Base-by-base conservation (phyloP, 1,284 basidiomycete genomes). In the Fomes fomentarius region DNA sequence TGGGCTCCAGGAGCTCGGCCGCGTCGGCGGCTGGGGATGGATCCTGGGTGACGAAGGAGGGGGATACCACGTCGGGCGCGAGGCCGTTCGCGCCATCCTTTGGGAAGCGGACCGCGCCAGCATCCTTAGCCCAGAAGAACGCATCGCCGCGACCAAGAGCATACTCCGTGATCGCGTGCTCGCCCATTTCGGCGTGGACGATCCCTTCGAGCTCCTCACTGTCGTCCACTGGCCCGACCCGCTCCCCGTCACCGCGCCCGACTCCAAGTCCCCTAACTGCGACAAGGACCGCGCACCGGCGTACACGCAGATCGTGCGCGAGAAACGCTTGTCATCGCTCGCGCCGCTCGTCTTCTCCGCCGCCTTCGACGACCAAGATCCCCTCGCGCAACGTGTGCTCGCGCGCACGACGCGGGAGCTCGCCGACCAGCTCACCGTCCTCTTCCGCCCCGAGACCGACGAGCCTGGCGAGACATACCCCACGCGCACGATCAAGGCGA, bases 1-100 rank as follows among this genome's bases (percentile, higher is more conserved):
- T 11, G 58, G 60, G 19, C 73, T 87, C 15, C 66, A 79, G 50
- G 83, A 89, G 64, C 76, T 90, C 31, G 87, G 83, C 1, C 79
- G 90, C 15, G 77, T 82, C 30, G 90, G 90, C 2, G 90, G 90
- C 1, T 92, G 87, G 87, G 90, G 90, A 1, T 91, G 89, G 88
- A 84, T 92, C 26, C 74, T 92, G 6, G 89, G 90, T 8, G 89
- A 93, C 66, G 89, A 91, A 67, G 90, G 90, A 7, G 84, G 88
- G 22, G 89, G 89, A 7, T 91, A 81, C 64, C 80, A 86, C 62
- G 83, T 91, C 54, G 89, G 90, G 4, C 77, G 87, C 31, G 87
- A 90, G 66, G 79, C 89, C 0, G 65, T 91, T 12, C 81, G 88
- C 5, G 77, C 85, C 58, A 77, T 91, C 45, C 74, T 92, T 43